Base-by-base conservation (phyloP, 129 eudicot genomes). In the Cynara cardunculus region DNA sequence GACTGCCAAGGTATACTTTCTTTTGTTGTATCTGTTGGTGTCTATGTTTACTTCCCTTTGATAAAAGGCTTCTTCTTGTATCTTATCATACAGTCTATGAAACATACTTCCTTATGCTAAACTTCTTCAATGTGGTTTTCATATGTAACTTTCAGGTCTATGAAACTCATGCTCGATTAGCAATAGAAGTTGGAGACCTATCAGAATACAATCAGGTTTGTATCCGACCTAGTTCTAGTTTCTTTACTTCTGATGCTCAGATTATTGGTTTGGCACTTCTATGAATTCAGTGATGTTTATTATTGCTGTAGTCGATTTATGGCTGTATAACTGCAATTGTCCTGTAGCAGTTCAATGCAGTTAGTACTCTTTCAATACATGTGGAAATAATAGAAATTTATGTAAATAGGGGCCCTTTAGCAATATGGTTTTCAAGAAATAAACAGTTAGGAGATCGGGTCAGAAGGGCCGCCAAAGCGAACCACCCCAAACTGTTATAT, bases 111-210 rank as follows among this genome's bases (percentile, higher is more conserved):
- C 62, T 49, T 49, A 4, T 49, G 62, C 62, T 49, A 0, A 49
- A 16, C n/a, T 49, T 14, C 16, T 49, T 49, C 61, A 49, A 49
- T 49, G 61, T 49, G 61, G 61, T 49, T 49, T 37, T 49, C 21
- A 49, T 49, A 49, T 79, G 22, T 76, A 25, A 61, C 39, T 83
- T 67, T 82, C 87, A 94, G 99, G 99, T 94, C 13, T 94, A 94
- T 82, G 99, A 94, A 87, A 90, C 97, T 77, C 99, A 92, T 90
- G 99, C 97, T 69, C 86, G 97, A 61, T 85, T 92, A 84, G 97
- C 99, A 71, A 93, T 94, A 72, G 99, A 94, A 89, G 92, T 87
- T 71, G 99, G 97, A 24, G 99, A 94, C 85, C 71, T 92, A 85
- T 89, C 96, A 12, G 99, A 94, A 86, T 90, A 79, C 80, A 94